phyloP scores from a whole-genome alignment of 352 stramenopile species.

The Globisporangium viniferum region DNA sequence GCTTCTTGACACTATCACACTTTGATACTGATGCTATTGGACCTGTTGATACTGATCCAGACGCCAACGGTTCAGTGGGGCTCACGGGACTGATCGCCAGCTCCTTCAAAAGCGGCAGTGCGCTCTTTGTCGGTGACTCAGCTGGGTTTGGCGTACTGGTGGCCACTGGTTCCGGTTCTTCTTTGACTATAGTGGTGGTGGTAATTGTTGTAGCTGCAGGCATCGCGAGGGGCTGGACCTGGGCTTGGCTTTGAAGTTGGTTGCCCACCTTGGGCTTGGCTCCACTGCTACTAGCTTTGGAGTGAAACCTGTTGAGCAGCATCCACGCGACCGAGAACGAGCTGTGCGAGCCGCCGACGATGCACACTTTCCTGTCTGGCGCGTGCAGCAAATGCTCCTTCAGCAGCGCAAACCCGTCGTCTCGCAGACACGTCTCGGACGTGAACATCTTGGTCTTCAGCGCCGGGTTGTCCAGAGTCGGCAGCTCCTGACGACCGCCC shows the following conservation, averaged over 20 bases:
- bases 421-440: slow-evolving; percentile 59
- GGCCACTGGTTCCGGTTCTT: not conserved
- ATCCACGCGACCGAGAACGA: slow-evolving; percentile 84
- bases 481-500: slow-evolving; percentile 55
- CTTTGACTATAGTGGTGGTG: not conserved
- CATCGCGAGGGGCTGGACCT: not conserved
- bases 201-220: not conserved
- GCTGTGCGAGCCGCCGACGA: slow-evolving; percentile 83
- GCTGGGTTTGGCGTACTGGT: not conserved
- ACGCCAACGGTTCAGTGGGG: too few relatives aligned
- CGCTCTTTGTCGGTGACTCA: slow-evolving; percentile 10
- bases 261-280: not conserved
- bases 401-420: slow-evolving; percentile 56
- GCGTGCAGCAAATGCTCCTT: slow-evolving; percentile 40
- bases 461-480: slow-evolving; percentile 30
- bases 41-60: too few relatives aligned
- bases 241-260: not conserved
- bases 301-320: slow-evolving; percentile 58
- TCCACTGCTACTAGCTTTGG: slow-evolving; percentile 1
- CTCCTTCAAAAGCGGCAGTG: slow-evolving; percentile 6
- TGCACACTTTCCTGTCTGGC: slow-evolving; percentile 60
- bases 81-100: slow-evolving; percentile 12
- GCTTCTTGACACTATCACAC: slow-evolving; percentile 19
- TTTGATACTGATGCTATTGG: slow-evolving; percentile 18
- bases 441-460: slow-evolving; percentile 61